Evolutionary conservation across 345 rosid genomes (phyloP).

Genomic region (Melastoma malabathricum): DNA sequence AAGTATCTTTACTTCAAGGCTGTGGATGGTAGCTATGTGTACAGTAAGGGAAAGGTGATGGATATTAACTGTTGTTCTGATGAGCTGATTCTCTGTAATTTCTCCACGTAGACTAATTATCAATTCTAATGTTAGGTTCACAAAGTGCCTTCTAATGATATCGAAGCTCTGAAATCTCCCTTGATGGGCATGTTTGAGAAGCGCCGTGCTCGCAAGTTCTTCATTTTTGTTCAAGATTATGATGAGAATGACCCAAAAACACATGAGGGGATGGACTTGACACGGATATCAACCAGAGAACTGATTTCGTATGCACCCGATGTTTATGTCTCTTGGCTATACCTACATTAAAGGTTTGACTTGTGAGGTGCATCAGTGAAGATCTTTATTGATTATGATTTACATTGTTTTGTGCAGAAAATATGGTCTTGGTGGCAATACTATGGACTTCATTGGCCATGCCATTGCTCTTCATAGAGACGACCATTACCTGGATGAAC

Average conservation of each 20-base stretch:
- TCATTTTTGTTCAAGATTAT: conserved; percentile 78
- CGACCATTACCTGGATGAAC: conserved; percentile 62
- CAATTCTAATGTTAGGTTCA: conserved; percentile 40
- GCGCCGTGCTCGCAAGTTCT: conserved; percentile 90
- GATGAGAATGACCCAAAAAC: conserved; percentile 75
- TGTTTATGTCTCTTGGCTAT: conserved; percentile 5
- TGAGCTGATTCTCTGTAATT: neutral
- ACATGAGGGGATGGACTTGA: conserved; percentile 92
- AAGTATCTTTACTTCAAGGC: conserved; percentile 91
- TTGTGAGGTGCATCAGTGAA: neutral
- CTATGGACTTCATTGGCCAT: conserved; percentile 96
- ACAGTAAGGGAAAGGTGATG: conserved; percentile 76
- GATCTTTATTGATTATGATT: neutral
- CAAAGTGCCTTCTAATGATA: conserved; percentile 91
- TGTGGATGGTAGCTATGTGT: conserved; percentile 94
- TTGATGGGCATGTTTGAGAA: conserved; percentile 98
- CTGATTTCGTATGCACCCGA: conserved; percentile 60
- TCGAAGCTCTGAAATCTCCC: conserved; percentile 93
- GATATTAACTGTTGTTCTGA: neutral
- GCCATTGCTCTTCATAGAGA: conserved; percentile 88
- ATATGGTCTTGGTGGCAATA: conserved; percentile 74
- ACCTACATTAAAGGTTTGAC: neutral
- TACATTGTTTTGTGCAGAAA: conserved; percentile 34
- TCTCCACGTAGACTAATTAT: conserved; percentile 4
- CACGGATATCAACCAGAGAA: conserved; percentile 63